Evolutionary conservation across 352 stramenopile species (phyloP), one percentile per base, ranked within the genome.

Genomic region (Globisporangium paroecandrum): DNA sequence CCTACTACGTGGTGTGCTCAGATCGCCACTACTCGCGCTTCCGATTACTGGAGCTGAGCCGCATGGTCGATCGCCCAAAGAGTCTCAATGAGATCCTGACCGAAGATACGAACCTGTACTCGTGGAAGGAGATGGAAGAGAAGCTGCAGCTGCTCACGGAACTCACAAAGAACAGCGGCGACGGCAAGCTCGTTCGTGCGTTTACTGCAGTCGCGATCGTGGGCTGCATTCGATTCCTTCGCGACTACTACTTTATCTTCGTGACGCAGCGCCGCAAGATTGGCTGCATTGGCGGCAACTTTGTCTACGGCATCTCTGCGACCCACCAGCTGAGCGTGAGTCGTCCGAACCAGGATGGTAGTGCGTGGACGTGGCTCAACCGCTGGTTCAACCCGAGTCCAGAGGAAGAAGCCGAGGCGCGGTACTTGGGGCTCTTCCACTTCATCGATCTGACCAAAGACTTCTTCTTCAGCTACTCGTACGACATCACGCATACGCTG

Each of bases 401-500:
- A 3, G 83, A 94, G 46, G 89, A 96, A 69, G 85, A 94, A 58
- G 89, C 87, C 3, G 89, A 96, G 58, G 86, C 85, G 43, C 76
- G 87, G 7, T 99, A 99, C 80, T 82, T 99, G 57, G 92, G 89
- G 0, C 77, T 99, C 0, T 99, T 99, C 72, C 96, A 99, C 72
- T 98, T 99, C 60, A 83, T 99, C 51, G 97, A 99, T 74, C 83
- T 99, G 22, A 98, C 96, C 8, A 99, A 99, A 70, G 98, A 99
- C 70, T 99, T 99, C 74, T 99, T 97, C 83, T 99, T 99, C 76
- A 98, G 88, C 60, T 99, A 99, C 73, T 99, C 95, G 56, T 99
- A 99, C 73, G 96, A 99, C 69, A 85, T 99, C 55, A 99, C 98
- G 20, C 87, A 97, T 71, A 98, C 91, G 58, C 77, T 99, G 62